Base-by-base conservation (phyloP, 169 alveolate species). In the Perkinsus marinus region DNA sequence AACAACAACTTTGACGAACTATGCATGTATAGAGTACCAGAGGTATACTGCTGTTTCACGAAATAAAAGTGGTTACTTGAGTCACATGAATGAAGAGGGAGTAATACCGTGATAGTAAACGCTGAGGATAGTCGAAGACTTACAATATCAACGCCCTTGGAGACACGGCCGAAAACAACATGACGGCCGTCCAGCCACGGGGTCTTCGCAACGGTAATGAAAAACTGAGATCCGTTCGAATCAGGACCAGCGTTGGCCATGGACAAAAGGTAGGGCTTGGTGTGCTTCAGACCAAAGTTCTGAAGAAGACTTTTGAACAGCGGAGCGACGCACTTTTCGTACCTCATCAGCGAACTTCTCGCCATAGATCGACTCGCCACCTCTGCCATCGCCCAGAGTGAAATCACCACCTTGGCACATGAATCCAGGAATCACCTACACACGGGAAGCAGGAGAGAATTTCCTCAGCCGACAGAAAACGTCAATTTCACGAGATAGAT, bases 351-450 rank as follows among this genome's bases (percentile, higher is more conserved):
- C 91, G 95, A 97, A 97, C 68, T 94, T 94, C 6, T 90, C 91
- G 30, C 99, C 99, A 93, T 96, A 97, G 79, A 97, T 97, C 37
- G 96, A 92, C 90, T 93, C 95, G 17, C 99, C 99, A n/a, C 99
- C 99, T 68, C 97, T 96, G 69, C 99, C 99, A 93, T 96, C 95
- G 89, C 94, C 94, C 89, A 92, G 92, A 6, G 97, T 96, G 91
- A 96, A 95, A 90, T 97, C 98, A 26, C 98, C 98, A 90, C 98
- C 98, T 92, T 96, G 94, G 89, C 94, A 90, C 98, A 97, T 96
- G 92, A 96, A 96, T 39, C 93, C 95, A 0, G 96, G 95, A 39
- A 96, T 96, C 39, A 97, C 92, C 91, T 98, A 95, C 68, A 39
- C 57, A 89, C 36, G 39, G 68, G 46, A n/a, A 19, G 46, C n/a